Conservation (phyloP, 1,139 yeast species). For the Geotrichum reessii region DNA sequence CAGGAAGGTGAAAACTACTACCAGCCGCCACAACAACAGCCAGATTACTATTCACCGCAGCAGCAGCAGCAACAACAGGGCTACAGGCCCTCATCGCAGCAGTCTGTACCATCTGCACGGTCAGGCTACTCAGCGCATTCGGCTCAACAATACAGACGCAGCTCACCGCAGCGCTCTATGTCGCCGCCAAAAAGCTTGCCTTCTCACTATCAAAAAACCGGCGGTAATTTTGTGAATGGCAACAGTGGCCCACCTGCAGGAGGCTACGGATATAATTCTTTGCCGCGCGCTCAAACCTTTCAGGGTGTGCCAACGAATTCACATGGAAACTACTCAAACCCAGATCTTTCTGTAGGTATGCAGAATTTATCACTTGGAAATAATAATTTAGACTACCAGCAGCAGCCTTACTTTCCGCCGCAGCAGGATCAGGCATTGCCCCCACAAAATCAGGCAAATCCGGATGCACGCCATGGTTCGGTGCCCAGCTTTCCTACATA, state of each 20-base stretch:
- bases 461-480: conserved; percentile 9
- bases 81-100: neutral
- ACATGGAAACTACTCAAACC: conserved; percentile 16
- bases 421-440: conserved; percentile 15
- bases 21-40: neutral
- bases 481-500: conserved; percentile 10
- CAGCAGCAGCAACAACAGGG: neutral
- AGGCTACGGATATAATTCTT: neutral
- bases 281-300: neutral
- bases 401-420: conserved; percentile 12
- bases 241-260: neutral
- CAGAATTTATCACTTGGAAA: conserved; percentile 18
- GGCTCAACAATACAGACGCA: neutral
- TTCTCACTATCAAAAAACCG: neutral
- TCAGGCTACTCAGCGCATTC: neutral
- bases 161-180: neutral
- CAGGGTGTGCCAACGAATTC: neutral
- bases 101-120: neutral
- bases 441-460: conserved; percentile 3
- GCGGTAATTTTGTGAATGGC: neutral
- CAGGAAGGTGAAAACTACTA: neutral
- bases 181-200: neutral
- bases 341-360: conserved; percentile 22
- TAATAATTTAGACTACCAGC: neutral
- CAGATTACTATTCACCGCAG: neutral